A percentile compares a stretch with the other conserved stretches of the same genome.
These are phyloP conservation scores for Nothophaeocryptopus gaeumannii DNA, from an alignment of 2,329 filamentous ascomycete genomes.

Conservation along the genomic window DNA sequence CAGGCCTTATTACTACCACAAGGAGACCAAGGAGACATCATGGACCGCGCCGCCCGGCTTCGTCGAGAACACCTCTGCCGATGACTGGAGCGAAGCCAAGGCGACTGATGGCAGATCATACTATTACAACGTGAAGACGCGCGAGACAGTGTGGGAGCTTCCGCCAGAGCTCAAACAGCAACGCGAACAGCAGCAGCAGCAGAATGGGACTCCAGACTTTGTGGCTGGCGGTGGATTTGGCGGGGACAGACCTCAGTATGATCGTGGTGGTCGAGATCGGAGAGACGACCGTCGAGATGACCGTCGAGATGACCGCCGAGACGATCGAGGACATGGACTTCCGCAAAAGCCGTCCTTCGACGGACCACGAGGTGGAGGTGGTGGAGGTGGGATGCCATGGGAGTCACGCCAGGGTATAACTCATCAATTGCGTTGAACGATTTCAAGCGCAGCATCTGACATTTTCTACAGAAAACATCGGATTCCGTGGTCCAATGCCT, in stretches of 20 bases:
- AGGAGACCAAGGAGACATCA: slow-evolving; percentile 79
- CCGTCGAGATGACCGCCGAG: slow-evolving; percentile 33
- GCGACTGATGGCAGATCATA: slow-evolving; percentile 85
- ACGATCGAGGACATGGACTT: slow-evolving; percentile 40
- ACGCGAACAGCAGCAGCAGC: slow-evolving; percentile 20
- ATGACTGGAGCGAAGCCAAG: slow-evolving; percentile 81
- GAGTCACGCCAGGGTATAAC: slow-evolving; percentile 25
- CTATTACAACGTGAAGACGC: slow-evolving; percentile 88
- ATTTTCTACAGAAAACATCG: slow-evolving; percentile 22
- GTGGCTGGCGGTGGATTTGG: slow-evolving; percentile 53
- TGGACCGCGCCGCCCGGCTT: slow-evolving; percentile 55
- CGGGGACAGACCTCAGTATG: slow-evolving; percentile 27
- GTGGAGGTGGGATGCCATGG: slow-evolving; percentile 30
- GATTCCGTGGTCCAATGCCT: slow-evolving; percentile 36
- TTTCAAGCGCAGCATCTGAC: no score
- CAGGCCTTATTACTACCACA: slow-evolving; percentile 87
- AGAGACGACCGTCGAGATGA: slow-evolving; percentile 40
- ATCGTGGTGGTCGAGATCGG: slow-evolving; percentile 13
- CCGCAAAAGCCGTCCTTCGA: slow-evolving; percentile 41
- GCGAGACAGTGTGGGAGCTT: slow-evolving; percentile 93
- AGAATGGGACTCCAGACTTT: slow-evolving; percentile 43
- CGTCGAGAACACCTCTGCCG: slow-evolving; percentile 64
- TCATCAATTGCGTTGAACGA: no score
- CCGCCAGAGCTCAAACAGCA: slow-evolving; percentile 47
- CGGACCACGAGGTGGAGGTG: slow-evolving; percentile 25